Evolutionary conservation across 1,284 basidiomycete genomes (phyloP), one percentile per base, ranked within the genome.

Genomic region (Cryptococcus hybrid): DNA sequence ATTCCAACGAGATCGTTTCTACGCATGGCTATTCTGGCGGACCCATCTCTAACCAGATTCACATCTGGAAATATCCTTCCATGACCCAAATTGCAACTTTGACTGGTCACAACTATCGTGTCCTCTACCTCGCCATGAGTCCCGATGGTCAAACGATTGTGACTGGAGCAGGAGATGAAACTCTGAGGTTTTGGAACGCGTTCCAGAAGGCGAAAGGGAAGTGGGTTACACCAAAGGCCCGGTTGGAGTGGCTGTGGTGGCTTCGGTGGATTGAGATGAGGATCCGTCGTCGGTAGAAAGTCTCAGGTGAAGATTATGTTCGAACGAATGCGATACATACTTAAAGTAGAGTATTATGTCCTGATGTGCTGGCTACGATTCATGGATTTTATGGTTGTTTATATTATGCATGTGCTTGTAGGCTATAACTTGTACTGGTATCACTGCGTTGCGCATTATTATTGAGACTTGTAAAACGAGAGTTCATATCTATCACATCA

Each of bases 131-230:
- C 30, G 93, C 94, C 3, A 95, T 96, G 92, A 92, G 88, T 68
- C 94, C 94, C 0, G 91, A 94, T 63, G 94, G 95, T 13, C 91
- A 96, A 79, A 97, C 92, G 7, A 97, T 98, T 64, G 96, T 98
- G 34, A 98, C 94, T 0, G 95, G 95, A 3, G 94, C 96, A 0
- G 95, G 96, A 1, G 95, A 99, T 77, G 95, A 99, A 79, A 99
- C 96, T 12, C 80, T 99, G 51, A 80, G 90, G 58, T 98, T 99
- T 79, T 98, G 95, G 95, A 93, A 92, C 73, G 92, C 91, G 0
- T 92, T 90, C 76, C 89, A 87, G 56, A 89, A 84, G 79, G 83
- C 65, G 40, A 69, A 65, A 46, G 71, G 46, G 63, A 58, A 56
- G 60, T 51, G 18, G 61, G 55, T 30, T 30, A 30, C 30, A 30